Evolutionary conservation across 208 protist genomes (phyloP), one percentile per base, ranked within the genome.

Genomic region (Lotmaria passim): DNA sequence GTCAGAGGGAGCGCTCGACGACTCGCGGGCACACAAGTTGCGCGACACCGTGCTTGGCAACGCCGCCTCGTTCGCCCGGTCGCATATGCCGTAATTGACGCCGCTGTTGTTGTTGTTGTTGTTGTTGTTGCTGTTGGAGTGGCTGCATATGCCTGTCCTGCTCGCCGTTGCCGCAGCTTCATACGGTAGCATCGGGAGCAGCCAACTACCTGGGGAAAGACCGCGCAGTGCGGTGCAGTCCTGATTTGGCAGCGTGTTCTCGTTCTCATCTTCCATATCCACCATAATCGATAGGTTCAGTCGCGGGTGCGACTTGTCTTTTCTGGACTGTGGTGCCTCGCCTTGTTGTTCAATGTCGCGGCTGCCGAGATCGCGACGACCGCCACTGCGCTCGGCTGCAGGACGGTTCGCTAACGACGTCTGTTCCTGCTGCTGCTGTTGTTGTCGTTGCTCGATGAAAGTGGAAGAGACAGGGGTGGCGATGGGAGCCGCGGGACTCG

Each of bases 271-370:
- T 1, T 56, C 53, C 8, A 52, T 4, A 47, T 69, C 63, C 36
- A 66, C 63, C 5, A 65, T 14, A 50, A 71, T 58, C 5, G 63
- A 71, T 15, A 77, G 26, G 12, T 63, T 15, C 2, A 31, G 33
- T 39, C 14, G 69, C 44, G 33, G 7, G 59, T 15, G 19, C 2
- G 41, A 19, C 15, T 30, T 30, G 12, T 10, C 12, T 50, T 7
- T 41, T 4, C 1, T 7, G 33, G 24, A 50, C 6, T 3, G 23
- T 52, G 47, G 21, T 26, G 68, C 36, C 0, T 7, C 39, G 41
- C n/a, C n/a, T n/a, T n/a, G n/a, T n/a, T n/a, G n/a, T n/a, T n/a
- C n/a, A n/a, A n/a, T n/a, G n/a, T n/a, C n/a, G n/a, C n/a, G n/a
- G n/a, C n/a, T n/a, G n/a, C n/a, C n/a, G n/a, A n/a, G n/a, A n/a